Base-by-base conservation (phyloP, 2,329 filamentous ascomycete species). In the Botryotinia globosa region DNA sequence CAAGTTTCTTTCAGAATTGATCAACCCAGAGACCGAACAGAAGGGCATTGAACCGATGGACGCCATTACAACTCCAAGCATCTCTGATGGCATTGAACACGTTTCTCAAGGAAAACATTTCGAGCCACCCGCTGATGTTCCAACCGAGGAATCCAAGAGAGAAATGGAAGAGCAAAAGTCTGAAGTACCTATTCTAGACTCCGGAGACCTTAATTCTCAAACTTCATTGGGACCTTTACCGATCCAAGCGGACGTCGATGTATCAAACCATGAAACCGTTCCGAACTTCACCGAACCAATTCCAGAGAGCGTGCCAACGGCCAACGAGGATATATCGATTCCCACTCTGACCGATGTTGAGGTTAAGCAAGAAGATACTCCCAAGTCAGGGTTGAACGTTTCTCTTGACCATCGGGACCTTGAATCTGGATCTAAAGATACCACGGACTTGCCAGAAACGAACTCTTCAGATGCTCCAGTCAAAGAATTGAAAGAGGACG, bases 81-180 rank as follows among this genome's bases (percentile, higher is more conserved):
- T 59, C 37, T 14, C 20, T 8, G 42, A 64, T 10, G 20, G n/a
- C 9, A 63, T 25, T 48, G 56, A 56, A 39, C 37, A 48, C 18
- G 20, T 59, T 54, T 6, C 32, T n/a, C n/a, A 66, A 64, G 51
- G 58, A 12, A 25, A 58, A 25, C 10, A 25, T 25, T 3, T 32
- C 25, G 69, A 45, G n/a, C 29, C 59, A 71, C n/a, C 12, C 8
- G 44, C 29, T 42, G 64, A 42, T 16, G 37, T 70, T 29, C 62
- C 74, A 48, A 71, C 29, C 25, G 78, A 78, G 61, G 75, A 76
- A 68, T 75, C 73, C n/a, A 77, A 78, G 68, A 75, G 77, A 58
- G 75, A 77, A 67, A 78, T 77, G 72, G 75, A 77, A 42, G 75
- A 76, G 39, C 69, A 59, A 54, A 75, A 77, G n/a, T 76, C 76